phyloP scores from a whole-genome alignment of 2,329 filamentous ascomycete genomes.

The Fusarium caatingaense region DNA sequence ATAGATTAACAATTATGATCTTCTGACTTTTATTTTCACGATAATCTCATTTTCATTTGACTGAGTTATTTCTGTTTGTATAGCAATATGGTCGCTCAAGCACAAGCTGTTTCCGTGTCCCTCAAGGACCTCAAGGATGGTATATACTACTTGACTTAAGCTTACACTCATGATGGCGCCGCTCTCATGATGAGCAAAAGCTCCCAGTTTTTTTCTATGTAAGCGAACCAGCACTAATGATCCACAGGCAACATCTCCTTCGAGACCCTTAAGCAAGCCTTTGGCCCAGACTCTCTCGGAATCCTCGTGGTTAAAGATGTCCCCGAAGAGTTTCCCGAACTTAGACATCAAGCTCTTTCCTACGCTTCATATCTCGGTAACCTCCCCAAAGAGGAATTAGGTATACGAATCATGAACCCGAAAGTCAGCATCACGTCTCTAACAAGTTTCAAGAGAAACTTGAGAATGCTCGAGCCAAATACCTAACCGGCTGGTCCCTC shows the following conservation, averaged over 20 bases:
- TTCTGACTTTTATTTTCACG: neutral
- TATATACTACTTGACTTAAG: conserved; percentile 52
- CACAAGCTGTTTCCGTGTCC: conserved; percentile 70
- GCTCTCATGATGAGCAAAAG: conserved; percentile 7
- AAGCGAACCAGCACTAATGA: conserved; percentile 10
- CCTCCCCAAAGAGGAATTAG: conserved; percentile 76
- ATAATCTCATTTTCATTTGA: neutral
- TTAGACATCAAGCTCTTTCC: conserved; percentile 81
- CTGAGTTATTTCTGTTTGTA: too few relatives aligned
- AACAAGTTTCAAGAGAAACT: conserved; percentile 58
- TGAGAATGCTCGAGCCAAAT: conserved; percentile 70
- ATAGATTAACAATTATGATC: neutral
- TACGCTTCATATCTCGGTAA: conserved; percentile 92
- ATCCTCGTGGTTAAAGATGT: conserved; percentile 95
- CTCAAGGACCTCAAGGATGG: conserved; percentile 70
- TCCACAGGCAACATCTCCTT: conserved; percentile 73
- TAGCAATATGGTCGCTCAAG: conserved; percentile 58
- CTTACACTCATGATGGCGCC: conserved; percentile 23
- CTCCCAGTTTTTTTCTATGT: neutral
- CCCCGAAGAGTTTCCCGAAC: conserved; percentile 74
- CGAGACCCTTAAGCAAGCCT: conserved; percentile 78
- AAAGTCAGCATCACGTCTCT: too few relatives aligned
- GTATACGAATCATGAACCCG: conserved; percentile 56
- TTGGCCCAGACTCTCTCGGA: conserved; percentile 89
- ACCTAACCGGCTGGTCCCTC: conserved; percentile 80